Evolutionary conservation across 2,329 filamentous ascomycete genomes (phyloP).

Genomic region (Tolypocladium album): DNA sequence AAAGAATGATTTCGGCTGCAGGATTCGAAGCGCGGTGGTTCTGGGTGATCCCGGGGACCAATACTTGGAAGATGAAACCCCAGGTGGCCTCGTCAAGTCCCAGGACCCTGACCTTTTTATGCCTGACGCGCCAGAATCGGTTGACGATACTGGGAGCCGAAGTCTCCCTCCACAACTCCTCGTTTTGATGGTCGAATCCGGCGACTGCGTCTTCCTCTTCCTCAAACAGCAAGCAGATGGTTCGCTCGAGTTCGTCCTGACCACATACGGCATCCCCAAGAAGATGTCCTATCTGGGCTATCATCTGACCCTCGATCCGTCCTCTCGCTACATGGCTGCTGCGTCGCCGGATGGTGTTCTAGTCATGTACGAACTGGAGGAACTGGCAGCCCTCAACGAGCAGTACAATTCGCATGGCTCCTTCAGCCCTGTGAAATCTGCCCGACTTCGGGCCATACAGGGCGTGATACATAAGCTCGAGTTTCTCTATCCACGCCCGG

Average conservation of each 20-base stretch:
- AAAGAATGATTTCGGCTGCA: conserved; percentile 67
- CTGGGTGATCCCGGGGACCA: conserved; percentile 48
- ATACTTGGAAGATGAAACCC: conserved; percentile 19
- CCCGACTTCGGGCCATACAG: conserved; percentile 37
- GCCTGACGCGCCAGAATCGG: conserved; percentile 14
- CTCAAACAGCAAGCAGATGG: conserved; percentile 35
- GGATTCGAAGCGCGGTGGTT: conserved; percentile 69
- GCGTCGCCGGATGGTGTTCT: conserved; percentile 62
- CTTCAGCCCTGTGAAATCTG: conserved; percentile 47
- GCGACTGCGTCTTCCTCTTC: conserved; percentile 69
- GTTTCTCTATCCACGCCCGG: conserved; percentile 63
- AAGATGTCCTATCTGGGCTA: conserved; percentile 49
- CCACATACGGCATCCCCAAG: conserved; percentile 46
- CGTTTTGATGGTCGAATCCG: conserved; percentile 63
- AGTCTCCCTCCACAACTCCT: conserved; percentile 67
- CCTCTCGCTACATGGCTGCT: conserved; percentile 57
- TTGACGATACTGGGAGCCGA: conserved; percentile 1
- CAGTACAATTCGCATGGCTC: conserved; percentile 34
- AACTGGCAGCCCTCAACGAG: conserved; percentile 37
- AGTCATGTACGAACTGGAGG: conserved; percentile 58
- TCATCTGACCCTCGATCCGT: conserved; percentile 67
- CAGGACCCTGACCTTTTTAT: conserved; percentile 30
- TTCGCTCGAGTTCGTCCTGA: conserved; percentile 48
- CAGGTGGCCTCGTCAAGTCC: conserved; percentile 20
- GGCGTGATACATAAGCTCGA: conserved; percentile 79